These are phyloP conservation scores for Neocatenulostroma microsporum DNA, from an alignment of 2,329 filamentous ascomycete genomes.

Conservation along the genomic window DNA sequence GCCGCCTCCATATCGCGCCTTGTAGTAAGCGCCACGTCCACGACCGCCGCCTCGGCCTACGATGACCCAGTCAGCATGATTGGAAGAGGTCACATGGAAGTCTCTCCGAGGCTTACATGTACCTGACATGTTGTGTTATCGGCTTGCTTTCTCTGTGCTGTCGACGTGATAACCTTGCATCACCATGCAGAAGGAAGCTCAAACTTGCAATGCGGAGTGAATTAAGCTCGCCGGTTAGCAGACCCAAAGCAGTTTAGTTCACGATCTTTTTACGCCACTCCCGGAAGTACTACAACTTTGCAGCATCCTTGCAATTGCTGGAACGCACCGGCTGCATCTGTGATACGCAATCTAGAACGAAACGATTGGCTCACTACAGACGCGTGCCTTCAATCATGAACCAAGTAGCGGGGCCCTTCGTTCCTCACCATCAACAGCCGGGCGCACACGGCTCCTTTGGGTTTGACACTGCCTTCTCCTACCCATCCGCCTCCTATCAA, in stretches of 20 bases:
- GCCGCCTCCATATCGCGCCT: constrained; percentile 21
- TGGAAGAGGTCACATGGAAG: background rate
- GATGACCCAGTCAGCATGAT: constrained; percentile 1
- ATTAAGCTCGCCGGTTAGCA: too few relatives aligned
- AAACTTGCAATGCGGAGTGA: too few relatives aligned
- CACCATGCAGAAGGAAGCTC: too few relatives aligned
- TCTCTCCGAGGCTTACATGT: background rate
- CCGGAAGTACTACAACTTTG: too few relatives aligned
- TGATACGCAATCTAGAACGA: too few relatives aligned
- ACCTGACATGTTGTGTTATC: constrained; percentile 1
- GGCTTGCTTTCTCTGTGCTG: too few relatives aligned
- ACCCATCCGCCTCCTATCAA: background rate
- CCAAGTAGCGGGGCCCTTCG: constrained; percentile 5
- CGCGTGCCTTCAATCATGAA: constrained; percentile 6
- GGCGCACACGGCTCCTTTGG: constrained; percentile 3
- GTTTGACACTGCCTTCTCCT: background rate
- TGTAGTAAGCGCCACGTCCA: constrained; percentile 25
- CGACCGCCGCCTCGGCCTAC: constrained; percentile 14
- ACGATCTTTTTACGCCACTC: too few relatives aligned
- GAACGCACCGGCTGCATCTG: too few relatives aligned
- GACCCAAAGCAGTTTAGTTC: too few relatives aligned
- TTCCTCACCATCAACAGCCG: constrained; percentile 3
- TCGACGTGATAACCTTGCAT: too few relatives aligned
- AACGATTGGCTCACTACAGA: too few relatives aligned
- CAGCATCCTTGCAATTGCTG: too few relatives aligned